These are phyloP conservation scores for Aegilops bicornis DNA, from an alignment of 176 grass and related monocot genomes.

Conservation along the genomic window DNA sequence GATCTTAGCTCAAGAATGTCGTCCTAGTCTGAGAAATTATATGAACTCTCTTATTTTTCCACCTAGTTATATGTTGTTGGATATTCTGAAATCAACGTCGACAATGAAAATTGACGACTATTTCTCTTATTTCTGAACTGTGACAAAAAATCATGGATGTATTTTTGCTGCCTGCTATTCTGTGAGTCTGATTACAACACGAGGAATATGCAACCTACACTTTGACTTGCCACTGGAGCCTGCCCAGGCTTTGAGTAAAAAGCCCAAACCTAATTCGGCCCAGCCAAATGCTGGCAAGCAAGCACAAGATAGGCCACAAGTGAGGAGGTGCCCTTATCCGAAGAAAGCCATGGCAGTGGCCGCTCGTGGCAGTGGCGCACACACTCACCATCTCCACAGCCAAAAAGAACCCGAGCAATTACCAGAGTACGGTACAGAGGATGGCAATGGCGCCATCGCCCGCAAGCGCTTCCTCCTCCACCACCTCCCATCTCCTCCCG, in stretches of 20 bases:
- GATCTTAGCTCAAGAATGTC: conserved; percentile 17
- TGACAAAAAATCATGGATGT: neutral
- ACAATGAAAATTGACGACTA: neutral
- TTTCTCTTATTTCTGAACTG: neutral
- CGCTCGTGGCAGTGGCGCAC: neutral
- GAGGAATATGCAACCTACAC: neutral
- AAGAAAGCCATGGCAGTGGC: neutral
- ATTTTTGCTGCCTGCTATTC: neutral
- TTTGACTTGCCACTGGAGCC: neutral
- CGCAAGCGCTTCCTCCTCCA: neutral
- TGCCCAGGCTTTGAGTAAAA: neutral
- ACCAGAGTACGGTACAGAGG: neutral
- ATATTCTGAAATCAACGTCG: neutral
- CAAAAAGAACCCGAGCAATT: neutral
- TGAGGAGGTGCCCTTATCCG: conserved; percentile 19
- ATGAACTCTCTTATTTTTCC: neutral
- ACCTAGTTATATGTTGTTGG: neutral
- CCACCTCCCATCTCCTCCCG: conserved; percentile 19
- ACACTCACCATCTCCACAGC: neutral
- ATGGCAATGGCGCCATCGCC: conserved; percentile 36
- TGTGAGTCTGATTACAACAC: neutral
- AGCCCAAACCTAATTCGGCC: neutral
- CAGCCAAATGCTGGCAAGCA: neutral
- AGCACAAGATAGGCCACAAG: neutral
- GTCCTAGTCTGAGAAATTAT: neutral